A percentile compares a stretch with the other conserved stretches of the same genome.
Conservation (phyloP, 2,329 filamentous ascomycete genomes). For the Ophiostoma himal-ulmi region DNA sequence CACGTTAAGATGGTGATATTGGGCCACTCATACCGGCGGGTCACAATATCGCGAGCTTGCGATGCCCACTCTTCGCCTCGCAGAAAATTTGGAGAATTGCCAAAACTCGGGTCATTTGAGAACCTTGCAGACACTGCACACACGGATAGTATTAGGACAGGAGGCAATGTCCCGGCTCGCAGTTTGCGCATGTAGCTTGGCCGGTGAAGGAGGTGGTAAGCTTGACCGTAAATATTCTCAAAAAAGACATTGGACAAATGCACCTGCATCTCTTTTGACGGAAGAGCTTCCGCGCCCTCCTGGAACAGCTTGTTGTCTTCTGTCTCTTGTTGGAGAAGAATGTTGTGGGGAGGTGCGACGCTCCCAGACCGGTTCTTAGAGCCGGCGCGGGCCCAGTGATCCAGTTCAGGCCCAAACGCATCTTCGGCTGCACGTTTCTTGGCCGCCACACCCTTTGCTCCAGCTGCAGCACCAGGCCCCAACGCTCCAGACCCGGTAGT, state of each 20-base stretch:
- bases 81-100: slow-evolving; percentile 63
- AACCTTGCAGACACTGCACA: slow-evolving; percentile 95
- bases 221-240: slow-evolving; percentile 90
- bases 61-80: slow-evolving; percentile 88
- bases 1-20: slow-evolving; percentile 95
- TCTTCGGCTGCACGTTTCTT: slow-evolving; percentile 85
- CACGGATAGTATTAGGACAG: slow-evolving; percentile 86
- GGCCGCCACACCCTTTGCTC: not conserved
- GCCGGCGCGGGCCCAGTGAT: slow-evolving; percentile 67
- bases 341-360: slow-evolving; percentile 25
- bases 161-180: slow-evolving; percentile 66
- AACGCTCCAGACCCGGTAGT: slow-evolving; percentile 30
- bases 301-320: slow-evolving; percentile 72
- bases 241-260: slow-evolving; percentile 94
- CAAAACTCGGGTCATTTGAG: slow-evolving; percentile 77
- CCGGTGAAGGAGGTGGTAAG: slow-evolving; percentile 90
- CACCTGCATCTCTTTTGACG: slow-evolving; percentile 81
- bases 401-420: slow-evolving; percentile 76
- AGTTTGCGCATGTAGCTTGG: slow-evolving; percentile 92
- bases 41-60: slow-evolving; percentile 78
- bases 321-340: slow-evolving; percentile 54
- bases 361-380: slow-evolving; percentile 44
- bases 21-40: slow-evolving; percentile 84
- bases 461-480: slow-evolving; percentile 36
- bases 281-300: slow-evolving; percentile 78